Percentiles rank a stretch among this genome's conserved stretches.
Conservation (phyloP, 164 flowering plant species). For the Akebia trifoliata region DNA sequence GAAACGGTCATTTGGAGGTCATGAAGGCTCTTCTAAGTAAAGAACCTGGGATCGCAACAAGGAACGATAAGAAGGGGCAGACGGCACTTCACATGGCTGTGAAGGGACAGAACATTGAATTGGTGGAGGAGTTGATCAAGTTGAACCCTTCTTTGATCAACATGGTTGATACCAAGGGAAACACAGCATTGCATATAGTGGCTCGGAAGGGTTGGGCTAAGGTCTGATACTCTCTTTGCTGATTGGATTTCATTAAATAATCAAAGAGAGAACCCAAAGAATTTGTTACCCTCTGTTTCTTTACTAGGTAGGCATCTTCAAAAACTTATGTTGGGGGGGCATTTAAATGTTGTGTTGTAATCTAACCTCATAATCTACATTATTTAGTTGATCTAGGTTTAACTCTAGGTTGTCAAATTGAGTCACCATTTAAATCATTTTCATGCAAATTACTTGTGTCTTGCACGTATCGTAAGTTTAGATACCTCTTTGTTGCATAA, state of each 20-base stretch:
- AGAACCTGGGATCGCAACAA: conserved; percentile 53
- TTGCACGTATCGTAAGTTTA: too few species aligned
- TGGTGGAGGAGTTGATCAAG: conserved; percentile 70
- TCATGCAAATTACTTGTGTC: too few species aligned
- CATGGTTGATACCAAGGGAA: conserved; percentile 75
- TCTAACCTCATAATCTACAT: too few species aligned
- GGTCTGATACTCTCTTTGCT: conserved; percentile 31
- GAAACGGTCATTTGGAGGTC: conserved; percentile 78
- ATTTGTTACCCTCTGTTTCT: too few species aligned
- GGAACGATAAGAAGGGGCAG: conserved; percentile 90
- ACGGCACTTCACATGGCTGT: conserved; percentile 98
- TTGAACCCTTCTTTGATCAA: conserved; percentile 54
- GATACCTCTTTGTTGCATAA: too few species aligned
- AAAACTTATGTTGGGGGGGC: too few species aligned
- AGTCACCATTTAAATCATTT: too few species aligned
- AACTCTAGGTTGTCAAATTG: too few species aligned
- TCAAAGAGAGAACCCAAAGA: background rate
- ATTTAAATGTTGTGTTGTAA: too few species aligned
- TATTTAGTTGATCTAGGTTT: too few species aligned
- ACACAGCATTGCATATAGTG: conserved; percentile 82
- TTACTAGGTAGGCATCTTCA: too few species aligned
- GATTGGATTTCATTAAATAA: background rate
- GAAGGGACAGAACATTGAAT: conserved; percentile 68
- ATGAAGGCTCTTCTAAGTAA: conserved; percentile 54
- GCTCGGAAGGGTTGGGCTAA: conserved; percentile 73